These are phyloP conservation scores for Delphinella strobiligena DNA, from an alignment of 2,329 filamentous ascomycete genomes.

Conservation along the genomic window DNA sequence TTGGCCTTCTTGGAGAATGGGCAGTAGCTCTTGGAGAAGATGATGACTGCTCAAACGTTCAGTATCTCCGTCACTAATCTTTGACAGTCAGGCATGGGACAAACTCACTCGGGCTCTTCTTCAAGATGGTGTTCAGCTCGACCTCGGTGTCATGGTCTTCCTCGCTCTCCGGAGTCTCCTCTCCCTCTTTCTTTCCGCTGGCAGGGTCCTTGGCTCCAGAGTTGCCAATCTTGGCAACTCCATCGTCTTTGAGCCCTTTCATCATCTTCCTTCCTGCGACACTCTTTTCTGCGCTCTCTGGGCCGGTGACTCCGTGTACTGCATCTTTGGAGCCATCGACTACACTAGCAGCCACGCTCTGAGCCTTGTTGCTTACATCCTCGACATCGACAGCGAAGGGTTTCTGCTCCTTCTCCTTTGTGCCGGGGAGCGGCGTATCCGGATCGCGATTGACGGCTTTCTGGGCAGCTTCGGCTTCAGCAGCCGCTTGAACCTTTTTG, in stretches of 20 bases:
- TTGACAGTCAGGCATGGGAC: not conserved
- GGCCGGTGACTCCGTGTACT: slow-evolving; percentile 7
- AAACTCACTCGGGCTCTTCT: slow-evolving; percentile 38
- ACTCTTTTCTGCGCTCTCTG: slow-evolving; percentile 29
- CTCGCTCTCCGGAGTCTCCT: slow-evolving; percentile 34
- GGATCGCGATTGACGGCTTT: slow-evolving; percentile 13
- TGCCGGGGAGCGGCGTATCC: slow-evolving; percentile 18
- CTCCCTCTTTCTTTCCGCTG: slow-evolving; percentile 21
- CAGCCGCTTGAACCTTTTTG: slow-evolving; percentile 2
- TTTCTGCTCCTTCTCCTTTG: slow-evolving; percentile 43
- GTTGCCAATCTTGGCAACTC: slow-evolving; percentile 35
- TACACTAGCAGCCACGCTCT: slow-evolving; percentile 15
- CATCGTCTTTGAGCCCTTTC: slow-evolving; percentile 28
- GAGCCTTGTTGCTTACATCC: slow-evolving; percentile 12
- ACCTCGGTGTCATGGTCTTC: slow-evolving; percentile 54
- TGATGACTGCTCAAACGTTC: slow-evolving; percentile 45
- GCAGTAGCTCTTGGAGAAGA: slow-evolving; percentile 94
- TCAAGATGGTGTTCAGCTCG: slow-evolving; percentile 68
- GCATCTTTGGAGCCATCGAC: slow-evolving; percentile 7
- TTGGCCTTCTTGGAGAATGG: slow-evolving; percentile 79
- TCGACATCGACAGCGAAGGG: slow-evolving; percentile 54
- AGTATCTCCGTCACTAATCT: not conserved
- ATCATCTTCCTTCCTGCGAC: slow-evolving; percentile 44
- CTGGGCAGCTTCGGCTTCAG: slow-evolving; percentile 3
- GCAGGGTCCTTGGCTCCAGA: slow-evolving; percentile 25